Base-by-base conservation (phyloP, 1,139 yeast genomes). In the Pichia sp. region DNA sequence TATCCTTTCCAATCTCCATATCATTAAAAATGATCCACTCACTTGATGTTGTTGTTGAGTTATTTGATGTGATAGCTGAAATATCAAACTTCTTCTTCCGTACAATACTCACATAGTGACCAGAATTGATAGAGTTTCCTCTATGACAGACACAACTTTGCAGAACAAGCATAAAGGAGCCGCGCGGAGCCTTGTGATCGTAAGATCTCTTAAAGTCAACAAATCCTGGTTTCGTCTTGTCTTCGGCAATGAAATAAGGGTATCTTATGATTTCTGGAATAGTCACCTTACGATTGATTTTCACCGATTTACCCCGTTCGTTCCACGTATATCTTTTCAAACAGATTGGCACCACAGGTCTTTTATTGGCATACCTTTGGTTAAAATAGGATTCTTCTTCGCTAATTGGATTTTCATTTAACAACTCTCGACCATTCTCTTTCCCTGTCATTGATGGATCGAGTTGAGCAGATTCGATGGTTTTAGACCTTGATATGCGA, bases 61-160 rank as follows among this genome's bases (percentile, higher is more conserved):
- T 16, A 10, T 15, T 10, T 9, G 12, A 11, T 16, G 22, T 14
- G 8, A 15, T 12, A 6, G 14, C 15, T 12, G 26, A 22, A 9
- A 35, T 51, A 54, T 52, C 36, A 33, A 41, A 59, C 18, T 62
- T 59, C 34, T 60, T 51, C 40, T 67, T 70, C 13, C 79, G 52
- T 2, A 72, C 69, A 11, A 77, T 66, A 3, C 86, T 66, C 3
- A 81, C 71, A 53, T 78, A 83, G 58, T 83, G 94, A 5, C 94
- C 94, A 27, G 80, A 72, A 32, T 71, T 62, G 16, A 79, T 72
- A 16, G 74, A 62, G 7, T 60, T 60, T 2, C 93, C 93, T 13
- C 91, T 62, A 55, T 83, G 94, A 51, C 86, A 82, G 2, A 83
- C 71, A 2, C 84, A 87, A 52, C 85, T 74, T 52, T 82, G 91